phyloP scores from a whole-genome alignment of 768 basidiomycete species.

The Tulasnella sp. region DNA sequence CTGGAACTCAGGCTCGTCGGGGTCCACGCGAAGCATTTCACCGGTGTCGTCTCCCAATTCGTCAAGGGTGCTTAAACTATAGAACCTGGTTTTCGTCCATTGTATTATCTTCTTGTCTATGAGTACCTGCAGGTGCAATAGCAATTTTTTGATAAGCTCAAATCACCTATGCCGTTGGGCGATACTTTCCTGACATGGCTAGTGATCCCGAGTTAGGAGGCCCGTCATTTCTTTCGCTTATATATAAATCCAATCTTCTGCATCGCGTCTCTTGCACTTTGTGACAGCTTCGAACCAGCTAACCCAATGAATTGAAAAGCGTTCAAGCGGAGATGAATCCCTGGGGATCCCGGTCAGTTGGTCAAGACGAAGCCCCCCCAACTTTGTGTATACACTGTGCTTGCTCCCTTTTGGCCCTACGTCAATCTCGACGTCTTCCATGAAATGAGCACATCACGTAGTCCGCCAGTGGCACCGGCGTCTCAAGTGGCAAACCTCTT shows the following conservation, averaged over 20 bases:
- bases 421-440: not conserved
- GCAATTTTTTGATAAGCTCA: too few relatives aligned
- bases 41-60: conserved; percentile 21
- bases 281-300: not conserved
- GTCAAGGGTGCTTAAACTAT: conserved; percentile 20
- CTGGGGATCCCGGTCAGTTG: not conserved
- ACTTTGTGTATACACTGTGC: too few relatives aligned
- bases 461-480: not conserved
- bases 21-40: conserved; percentile 18
- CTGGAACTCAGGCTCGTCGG: conserved; percentile 8
- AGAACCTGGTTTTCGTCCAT: not conserved
- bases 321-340: not conserved
- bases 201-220: not conserved
- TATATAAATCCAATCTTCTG: not conserved
- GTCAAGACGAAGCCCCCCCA: not conserved
- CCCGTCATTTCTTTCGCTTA: not conserved
- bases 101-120: not conserved
- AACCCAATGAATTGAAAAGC: not conserved
- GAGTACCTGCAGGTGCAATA: not conserved
- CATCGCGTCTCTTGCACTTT: not conserved
- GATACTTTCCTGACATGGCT: not conserved
- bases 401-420: not conserved
- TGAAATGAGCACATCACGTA: not conserved
- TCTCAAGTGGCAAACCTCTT: not conserved
- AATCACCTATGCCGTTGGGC: too few relatives aligned